Percentiles rank a stretch among this genome's conserved stretches.
Conservation (phyloP, 179 eudicot species). For the Corrigiola litoralis region DNA sequence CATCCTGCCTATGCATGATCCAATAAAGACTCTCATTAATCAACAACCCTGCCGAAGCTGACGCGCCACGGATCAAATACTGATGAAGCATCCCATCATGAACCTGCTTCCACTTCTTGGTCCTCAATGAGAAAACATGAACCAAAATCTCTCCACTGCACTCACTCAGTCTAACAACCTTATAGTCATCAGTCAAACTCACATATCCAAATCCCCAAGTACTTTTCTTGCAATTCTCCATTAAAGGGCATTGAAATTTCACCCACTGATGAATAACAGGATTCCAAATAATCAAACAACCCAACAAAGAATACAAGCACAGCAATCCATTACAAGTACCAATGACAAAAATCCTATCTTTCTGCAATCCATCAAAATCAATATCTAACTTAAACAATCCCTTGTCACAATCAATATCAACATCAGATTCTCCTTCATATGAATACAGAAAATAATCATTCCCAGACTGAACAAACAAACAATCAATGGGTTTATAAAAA, state of each 20-base stretch:
- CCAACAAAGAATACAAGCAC: slow-evolving; percentile 12
- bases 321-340: slow-evolving; percentile 34
- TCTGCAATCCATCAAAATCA: slow-evolving; percentile 4
- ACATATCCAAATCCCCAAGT: slow-evolving; percentile 28
- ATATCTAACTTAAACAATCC: slow-evolving; percentile 17
- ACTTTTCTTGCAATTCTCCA: not conserved
- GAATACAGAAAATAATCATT: slow-evolving; percentile 15
- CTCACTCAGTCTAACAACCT: slow-evolving; percentile 16
- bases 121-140: slow-evolving; percentile 20
- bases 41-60: slow-evolving; percentile 6
- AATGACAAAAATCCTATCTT: slow-evolving; percentile 17
- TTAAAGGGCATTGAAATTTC: slow-evolving; percentile 3
- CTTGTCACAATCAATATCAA: not conserved
- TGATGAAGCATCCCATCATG: slow-evolving; percentile 2
- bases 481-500: not conserved
- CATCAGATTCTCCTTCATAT: not conserved
- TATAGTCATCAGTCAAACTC: slow-evolving; percentile 18
- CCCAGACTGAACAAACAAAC: slow-evolving; percentile 13
- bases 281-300: slow-evolving; percentile 28
- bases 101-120: slow-evolving; percentile 14
- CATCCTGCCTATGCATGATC: slow-evolving; percentile 15
- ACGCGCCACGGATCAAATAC: slow-evolving; percentile 6
- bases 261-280: slow-evolving; percentile 17
- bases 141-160: not conserved
- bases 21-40: slow-evolving; percentile 18